Evolutionary conservation across 345 rosid species (phyloP).

Genomic region (Reutealis trisperma): DNA sequence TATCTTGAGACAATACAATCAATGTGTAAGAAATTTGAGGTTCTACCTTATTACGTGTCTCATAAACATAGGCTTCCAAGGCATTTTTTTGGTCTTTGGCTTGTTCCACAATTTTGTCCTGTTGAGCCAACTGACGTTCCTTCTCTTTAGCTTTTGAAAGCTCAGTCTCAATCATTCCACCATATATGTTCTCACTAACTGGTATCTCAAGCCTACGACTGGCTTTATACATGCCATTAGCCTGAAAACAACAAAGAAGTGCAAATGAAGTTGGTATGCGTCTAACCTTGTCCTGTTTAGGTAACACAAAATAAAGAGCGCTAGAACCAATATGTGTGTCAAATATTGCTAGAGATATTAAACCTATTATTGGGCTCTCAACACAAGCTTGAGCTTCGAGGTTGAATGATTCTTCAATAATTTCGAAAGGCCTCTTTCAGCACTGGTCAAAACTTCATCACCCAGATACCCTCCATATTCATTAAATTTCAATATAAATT

Average conservation of each 20-base stretch:
- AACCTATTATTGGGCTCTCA: constrained; percentile 1
- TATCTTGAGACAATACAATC: background rate
- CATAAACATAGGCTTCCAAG: constrained; percentile 77
- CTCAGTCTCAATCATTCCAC: constrained; percentile 60
- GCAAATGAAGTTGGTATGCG: background rate
- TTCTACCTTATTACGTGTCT: constrained; percentile 78
- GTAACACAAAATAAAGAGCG: background rate
- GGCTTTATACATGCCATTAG: constrained; percentile 36
- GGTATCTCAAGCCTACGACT: constrained; percentile 56
- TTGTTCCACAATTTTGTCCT: constrained; percentile 66
- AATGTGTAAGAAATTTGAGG: background rate
- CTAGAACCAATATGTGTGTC: background rate
- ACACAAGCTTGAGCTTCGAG: background rate
- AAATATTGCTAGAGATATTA: background rate
- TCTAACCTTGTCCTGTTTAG: background rate
- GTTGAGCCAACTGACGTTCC: constrained; percentile 58
- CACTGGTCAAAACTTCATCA: background rate
- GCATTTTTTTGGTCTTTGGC: constrained; percentile 77
- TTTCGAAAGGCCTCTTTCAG: background rate
- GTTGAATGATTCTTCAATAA: background rate
- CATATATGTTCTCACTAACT: constrained; percentile 45
- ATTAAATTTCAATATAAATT: background rate
- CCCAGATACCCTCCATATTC: background rate
- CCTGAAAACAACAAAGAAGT: constrained; percentile 37
- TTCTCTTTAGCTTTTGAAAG: constrained; percentile 52